Percentiles rank a stretch among this genome's conserved stretches.
phyloP scores from a whole-genome alignment of 2,329 filamentous ascomycete species.

The Chrysoporthe deuterocubensis region DNA sequence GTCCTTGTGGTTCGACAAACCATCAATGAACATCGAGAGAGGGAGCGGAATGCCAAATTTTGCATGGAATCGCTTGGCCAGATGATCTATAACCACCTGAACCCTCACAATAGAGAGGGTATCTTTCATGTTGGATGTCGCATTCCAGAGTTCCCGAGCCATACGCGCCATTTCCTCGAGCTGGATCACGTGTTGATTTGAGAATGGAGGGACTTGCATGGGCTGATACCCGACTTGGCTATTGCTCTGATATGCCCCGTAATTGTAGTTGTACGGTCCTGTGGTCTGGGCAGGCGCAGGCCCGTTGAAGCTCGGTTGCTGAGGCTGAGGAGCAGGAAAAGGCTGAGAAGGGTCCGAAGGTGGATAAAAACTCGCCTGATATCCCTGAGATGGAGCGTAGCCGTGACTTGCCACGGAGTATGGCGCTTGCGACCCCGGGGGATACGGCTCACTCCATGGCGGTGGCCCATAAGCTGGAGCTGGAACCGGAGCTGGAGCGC shows the following conservation, averaged over 20 bases:
- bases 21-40: constrained; percentile 63
- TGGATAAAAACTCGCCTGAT: constrained; percentile 29
- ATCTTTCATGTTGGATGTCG: constrained; percentile 61
- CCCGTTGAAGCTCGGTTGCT: constrained; percentile 26
- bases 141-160: constrained; percentile 66
- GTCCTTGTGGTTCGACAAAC: constrained; percentile 57
- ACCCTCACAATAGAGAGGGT: constrained; percentile 66
- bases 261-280: constrained; percentile 32
- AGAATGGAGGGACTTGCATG: constrained; percentile 37
- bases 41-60: constrained; percentile 61
- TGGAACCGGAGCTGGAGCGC: constrained; percentile 30
- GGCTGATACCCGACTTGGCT: constrained; percentile 28
- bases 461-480: constrained; percentile 40
- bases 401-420: constrained; percentile 28
- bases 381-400: constrained; percentile 15
- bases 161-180: constrained; percentile 58
- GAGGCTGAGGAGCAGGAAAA: constrained; percentile 35
- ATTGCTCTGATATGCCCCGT: constrained; percentile 34
- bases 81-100: constrained; percentile 66
- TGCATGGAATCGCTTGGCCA: constrained; percentile 60
- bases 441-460: constrained; percentile 39
- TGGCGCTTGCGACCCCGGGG: constrained; percentile 34
- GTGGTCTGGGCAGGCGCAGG: constrained; percentile 28
- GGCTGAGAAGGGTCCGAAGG: constrained; percentile 31
- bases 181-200: constrained; percentile 50